These are phyloP conservation scores for Aspergillus ochraceus DNA, from an alignment of 2,329 filamentous ascomycete genomes.

Conservation along the genomic window DNA sequence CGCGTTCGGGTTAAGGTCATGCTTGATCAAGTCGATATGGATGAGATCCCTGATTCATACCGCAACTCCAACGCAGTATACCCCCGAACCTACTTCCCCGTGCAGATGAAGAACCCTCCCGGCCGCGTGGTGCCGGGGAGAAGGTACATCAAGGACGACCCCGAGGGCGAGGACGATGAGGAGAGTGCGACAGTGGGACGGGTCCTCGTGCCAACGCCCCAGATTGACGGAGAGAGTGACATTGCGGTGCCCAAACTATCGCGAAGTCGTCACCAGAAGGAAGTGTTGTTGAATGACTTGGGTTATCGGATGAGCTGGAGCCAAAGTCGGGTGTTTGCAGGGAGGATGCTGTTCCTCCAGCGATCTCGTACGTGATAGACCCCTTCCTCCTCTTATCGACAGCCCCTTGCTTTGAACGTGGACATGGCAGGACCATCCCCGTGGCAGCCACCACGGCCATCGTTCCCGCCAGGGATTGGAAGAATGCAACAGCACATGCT, in stretches of 20 bases:
- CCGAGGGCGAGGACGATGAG: constrained; percentile 50
- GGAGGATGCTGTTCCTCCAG: constrained; percentile 82
- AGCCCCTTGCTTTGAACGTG: constrained; percentile 11
- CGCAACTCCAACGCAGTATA: constrained; percentile 87
- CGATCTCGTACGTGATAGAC: constrained; percentile 71
- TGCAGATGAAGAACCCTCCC: constrained; percentile 86
- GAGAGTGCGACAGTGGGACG: constrained; percentile 38
- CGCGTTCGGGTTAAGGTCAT: constrained; percentile 87
- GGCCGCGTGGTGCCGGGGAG: constrained; percentile 69
- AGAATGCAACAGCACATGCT: constrained; percentile 6
- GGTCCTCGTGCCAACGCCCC: constrained; percentile 59
- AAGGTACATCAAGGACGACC: constrained; percentile 71
- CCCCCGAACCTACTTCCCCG: constrained; percentile 86
- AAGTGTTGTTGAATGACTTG: constrained; percentile 88
- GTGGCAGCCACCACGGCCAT: background rate
- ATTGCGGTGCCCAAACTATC: constrained; percentile 74
- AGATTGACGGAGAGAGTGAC: constrained; percentile 71
- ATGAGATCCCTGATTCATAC: constrained; percentile 95
- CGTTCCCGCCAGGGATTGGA: constrained; percentile 2
- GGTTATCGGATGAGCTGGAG: constrained; percentile 97
- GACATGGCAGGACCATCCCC: constrained; percentile 2
- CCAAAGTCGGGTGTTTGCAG: constrained; percentile 87
- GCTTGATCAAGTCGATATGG: constrained; percentile 89
- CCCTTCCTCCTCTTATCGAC: background rate
- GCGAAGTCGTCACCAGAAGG: constrained; percentile 69